Percentiles rank a stretch among this genome's conserved stretches.
Conservation (phyloP, 495 filamentous ascomycete species). For the Lasiosphaeria ovina region DNA sequence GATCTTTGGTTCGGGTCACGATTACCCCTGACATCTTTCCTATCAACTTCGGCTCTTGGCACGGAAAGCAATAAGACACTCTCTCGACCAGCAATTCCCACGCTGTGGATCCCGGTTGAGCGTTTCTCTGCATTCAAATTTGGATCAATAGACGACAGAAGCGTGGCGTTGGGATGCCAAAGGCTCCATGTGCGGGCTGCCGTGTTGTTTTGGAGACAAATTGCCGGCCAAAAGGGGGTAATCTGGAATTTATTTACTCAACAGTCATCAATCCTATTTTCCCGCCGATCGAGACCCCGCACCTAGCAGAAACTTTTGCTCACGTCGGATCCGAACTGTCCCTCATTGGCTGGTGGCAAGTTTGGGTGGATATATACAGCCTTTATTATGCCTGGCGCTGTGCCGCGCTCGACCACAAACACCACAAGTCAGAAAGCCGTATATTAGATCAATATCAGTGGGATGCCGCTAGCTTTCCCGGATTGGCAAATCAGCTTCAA, state of each 20-base stretch:
- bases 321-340: not conserved
- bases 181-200: not conserved
- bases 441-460: not conserved
- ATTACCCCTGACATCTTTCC: not conserved
- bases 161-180: not conserved
- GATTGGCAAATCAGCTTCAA: too few relatives aligned
- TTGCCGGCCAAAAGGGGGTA: constrained; percentile 5
- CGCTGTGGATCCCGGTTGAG: not conserved
- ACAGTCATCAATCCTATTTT: not conserved
- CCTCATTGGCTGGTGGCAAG: not conserved
- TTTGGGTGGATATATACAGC: not conserved
- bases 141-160: not conserved
- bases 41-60: not conserved
- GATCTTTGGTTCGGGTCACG: not conserved
- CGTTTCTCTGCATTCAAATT: not conserved
- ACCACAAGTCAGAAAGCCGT: not conserved
- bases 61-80: not conserved
- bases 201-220: constrained; percentile 1
- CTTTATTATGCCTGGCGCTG: not conserved
- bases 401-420: not conserved
- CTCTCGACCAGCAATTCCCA: not conserved
- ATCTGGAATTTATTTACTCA: constrained; percentile 6
- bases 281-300: constrained; percentile 3
- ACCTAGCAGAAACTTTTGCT: not conserved
- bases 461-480: too few relatives aligned